phyloP scores from a whole-genome alignment of 148 eudicot genomes.

The Rhododendron williamsianum region DNA sequence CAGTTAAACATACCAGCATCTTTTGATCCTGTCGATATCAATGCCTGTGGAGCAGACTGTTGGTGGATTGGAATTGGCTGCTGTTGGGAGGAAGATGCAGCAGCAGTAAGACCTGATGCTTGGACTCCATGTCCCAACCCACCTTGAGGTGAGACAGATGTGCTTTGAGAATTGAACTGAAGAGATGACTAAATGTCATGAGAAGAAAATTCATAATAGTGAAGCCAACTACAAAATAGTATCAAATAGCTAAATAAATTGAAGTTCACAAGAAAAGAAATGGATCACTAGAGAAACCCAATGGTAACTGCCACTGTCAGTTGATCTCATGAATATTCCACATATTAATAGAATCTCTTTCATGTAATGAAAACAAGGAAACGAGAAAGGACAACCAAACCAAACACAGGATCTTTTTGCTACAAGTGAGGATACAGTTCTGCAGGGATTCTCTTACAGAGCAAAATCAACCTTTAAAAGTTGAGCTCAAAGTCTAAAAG shows the following conservation, averaged over 20 bases:
- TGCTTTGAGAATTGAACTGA: constrained; percentile 81
- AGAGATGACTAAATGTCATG: constrained; percentile 18
- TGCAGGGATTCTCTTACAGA: not conserved
- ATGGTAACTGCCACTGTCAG: not conserved
- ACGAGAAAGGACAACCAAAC: not conserved
- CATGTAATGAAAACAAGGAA: not conserved
- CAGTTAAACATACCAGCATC: constrained; percentile 55
- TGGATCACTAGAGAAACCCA: not conserved
- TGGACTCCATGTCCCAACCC: constrained; percentile 70
- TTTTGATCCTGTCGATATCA: constrained; percentile 41
- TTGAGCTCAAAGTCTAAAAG: not conserved
- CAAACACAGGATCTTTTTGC: not conserved
- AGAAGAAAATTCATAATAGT: not conserved
- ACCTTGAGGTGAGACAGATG: constrained; percentile 58
- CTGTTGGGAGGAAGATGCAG: constrained; percentile 58
- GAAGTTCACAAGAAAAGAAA: not conserved
- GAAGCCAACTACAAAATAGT: not conserved
- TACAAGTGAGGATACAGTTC: not conserved
- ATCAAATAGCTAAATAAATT: not conserved
- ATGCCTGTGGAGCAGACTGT: constrained; percentile 53
- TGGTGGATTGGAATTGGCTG: constrained; percentile 58
- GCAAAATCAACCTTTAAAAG: not conserved
- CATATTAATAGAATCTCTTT: not conserved
- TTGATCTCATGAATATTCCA: not conserved
- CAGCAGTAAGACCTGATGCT: constrained; percentile 48